Conservation (phyloP, 345 rosid genomes). For the Streptanthus diversifolius region DNA sequence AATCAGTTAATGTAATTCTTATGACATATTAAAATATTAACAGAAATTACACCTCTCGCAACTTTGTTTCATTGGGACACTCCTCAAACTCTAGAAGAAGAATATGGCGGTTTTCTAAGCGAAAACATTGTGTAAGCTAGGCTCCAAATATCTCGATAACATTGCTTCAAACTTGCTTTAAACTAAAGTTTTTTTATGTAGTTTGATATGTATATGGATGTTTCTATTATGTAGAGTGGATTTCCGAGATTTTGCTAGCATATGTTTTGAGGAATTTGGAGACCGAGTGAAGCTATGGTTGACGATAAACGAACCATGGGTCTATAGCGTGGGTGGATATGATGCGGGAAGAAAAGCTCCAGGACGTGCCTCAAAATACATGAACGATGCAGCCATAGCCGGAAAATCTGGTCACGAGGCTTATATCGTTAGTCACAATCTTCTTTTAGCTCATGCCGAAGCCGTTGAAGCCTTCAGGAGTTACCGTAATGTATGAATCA, state of each 20-base stretch:
- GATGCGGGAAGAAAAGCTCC: constrained; percentile 34
- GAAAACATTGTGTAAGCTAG: constrained; percentile 14
- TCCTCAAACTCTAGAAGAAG: constrained; percentile 32
- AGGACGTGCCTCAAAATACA: constrained; percentile 35
- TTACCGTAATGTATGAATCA: constrained; percentile 10
- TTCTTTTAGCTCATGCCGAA: constrained; percentile 34
- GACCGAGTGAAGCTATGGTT: constrained; percentile 49
- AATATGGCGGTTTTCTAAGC: constrained; percentile 28
- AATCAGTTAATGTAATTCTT: neutral
- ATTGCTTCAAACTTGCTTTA: neutral
- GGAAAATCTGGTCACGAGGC: constrained; percentile 34
- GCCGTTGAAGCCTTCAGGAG: constrained; percentile 31
- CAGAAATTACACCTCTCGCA: constrained; percentile 28
- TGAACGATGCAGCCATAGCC: constrained; percentile 18
- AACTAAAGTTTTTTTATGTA: neutral
- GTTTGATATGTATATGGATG: neutral
- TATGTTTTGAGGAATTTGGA: constrained; percentile 43
- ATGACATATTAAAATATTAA: neutral
- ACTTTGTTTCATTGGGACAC: constrained; percentile 35
- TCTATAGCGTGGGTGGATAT: constrained; percentile 29
- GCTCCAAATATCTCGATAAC: neutral
- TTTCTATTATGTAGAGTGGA: neutral
- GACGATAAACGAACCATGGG: constrained; percentile 48
- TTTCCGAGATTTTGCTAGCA: constrained; percentile 37
- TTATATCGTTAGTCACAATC: constrained; percentile 27